A percentile compares a stretch with the other conserved stretches of the same genome.
phyloP scores from a whole-genome alignment of 495 filamentous ascomycete genomes.

The Podospora tetraspora region DNA sequence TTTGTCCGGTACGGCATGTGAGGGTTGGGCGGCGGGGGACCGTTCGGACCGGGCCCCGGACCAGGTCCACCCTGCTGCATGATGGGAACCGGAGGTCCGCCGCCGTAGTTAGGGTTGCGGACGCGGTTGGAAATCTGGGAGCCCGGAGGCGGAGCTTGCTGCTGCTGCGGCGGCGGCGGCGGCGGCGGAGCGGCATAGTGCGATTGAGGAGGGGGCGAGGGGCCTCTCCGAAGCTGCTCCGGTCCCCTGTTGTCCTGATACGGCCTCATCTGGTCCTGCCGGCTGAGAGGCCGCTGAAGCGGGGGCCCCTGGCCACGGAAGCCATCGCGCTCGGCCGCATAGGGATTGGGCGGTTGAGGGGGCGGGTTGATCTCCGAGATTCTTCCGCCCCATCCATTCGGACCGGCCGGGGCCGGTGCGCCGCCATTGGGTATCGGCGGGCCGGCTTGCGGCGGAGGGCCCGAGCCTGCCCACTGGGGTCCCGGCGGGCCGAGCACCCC shows the following conservation, averaged over 20 bases:
- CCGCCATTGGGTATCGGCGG: slow-evolving; percentile 39
- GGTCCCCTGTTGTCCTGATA: slow-evolving; percentile 64
- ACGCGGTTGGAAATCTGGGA: slow-evolving; percentile 47
- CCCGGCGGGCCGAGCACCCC: slow-evolving; percentile 64
- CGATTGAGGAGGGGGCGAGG: slow-evolving; percentile 47
- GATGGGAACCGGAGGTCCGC: slow-evolving; percentile 54
- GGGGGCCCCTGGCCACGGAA: slow-evolving; percentile 57
- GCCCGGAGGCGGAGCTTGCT: slow-evolving; percentile 42
- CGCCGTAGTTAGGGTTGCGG: slow-evolving; percentile 64
- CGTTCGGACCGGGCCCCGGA: slow-evolving; percentile 26
- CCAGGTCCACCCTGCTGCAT: slow-evolving; percentile 20
- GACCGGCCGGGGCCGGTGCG: slow-evolving; percentile 59
- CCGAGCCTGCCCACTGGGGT: slow-evolving; percentile 76
- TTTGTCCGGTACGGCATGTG: slow-evolving; percentile 73
- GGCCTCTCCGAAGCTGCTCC: slow-evolving; percentile 35
- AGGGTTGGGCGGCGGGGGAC: slow-evolving; percentile 56
- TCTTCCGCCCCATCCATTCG: slow-evolving; percentile 68
- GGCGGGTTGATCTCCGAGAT: slow-evolving; percentile 73
- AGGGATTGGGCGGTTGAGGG: slow-evolving; percentile 67
- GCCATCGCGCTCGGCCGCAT: slow-evolving; percentile 64
- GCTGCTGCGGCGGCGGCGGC: slow-evolving; percentile 51
- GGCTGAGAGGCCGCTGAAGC: slow-evolving; percentile 61
- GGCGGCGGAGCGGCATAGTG: slow-evolving; percentile 55
- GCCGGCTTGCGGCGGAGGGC: slow-evolving; percentile 47
- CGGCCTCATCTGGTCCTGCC: slow-evolving; percentile 64